Base-by-base conservation (phyloP, 2,329 filamentous ascomycete species). In the Ceratocystis albifundus region DNA sequence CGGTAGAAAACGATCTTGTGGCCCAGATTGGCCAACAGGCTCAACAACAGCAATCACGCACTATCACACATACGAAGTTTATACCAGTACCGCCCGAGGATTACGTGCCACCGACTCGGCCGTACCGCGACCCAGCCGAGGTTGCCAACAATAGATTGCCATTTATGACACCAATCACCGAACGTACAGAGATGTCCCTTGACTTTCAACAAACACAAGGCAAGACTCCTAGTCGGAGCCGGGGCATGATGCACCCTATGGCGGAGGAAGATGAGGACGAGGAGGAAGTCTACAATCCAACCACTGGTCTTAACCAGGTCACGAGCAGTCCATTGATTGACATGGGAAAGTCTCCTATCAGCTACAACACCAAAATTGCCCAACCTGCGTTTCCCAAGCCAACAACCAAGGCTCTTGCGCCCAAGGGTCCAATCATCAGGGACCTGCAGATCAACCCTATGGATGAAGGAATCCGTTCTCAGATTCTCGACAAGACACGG, bases 111-210 rank as follows among this genome's bases (percentile, higher is more conserved):
- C 88, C 90, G 20, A 88, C 83, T 66, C 83, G 87, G 61, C 88
- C 89, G 67, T 96, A 88, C 80, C 86, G 91, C 73, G 89, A 96
- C 75, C 84, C 90, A 72, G 82, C 78, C 45, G 83, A 91, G 74
- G 81, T 87, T 75, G 90, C 91, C 68, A 95, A 96, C 72, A 96
- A 92, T 75, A 87, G 92, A 65, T 80, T 97, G 8, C 94, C 93
- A 2, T 99, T 97, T 74, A 97, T 99, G 94, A 99, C 94, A 0
- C 94, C 94, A 1, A 99, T 99, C 70, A 93, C 94, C 0, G 94
- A 99, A 75, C 87, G 90, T 71, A 99, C 94, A 0, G 94, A 99
- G 75, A 88, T 87, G 10, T 96, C 92, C 0, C 77, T 97, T 4
- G 87, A 87, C 45, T 76, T 87, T 53, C 68, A 68, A 17, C 82